Percentiles rank a stretch among this genome's conserved stretches.
Conservation (phyloP, 345 rosid genomes). For the Aethionema arabicum region DNA sequence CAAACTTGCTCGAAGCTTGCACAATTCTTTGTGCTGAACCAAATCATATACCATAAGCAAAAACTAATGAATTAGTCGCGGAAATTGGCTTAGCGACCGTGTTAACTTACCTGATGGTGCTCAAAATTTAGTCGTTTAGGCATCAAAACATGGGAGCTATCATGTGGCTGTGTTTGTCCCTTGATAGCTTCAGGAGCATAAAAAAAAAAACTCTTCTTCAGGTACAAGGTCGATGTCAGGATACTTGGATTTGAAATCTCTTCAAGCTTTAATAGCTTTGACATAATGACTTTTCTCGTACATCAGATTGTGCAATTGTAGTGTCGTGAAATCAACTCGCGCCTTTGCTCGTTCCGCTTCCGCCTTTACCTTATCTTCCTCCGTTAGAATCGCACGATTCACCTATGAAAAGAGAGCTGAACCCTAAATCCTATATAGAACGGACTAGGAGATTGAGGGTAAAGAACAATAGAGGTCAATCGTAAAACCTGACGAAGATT, state of each 20-base stretch:
- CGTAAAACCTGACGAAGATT: slow-evolving; percentile 72
- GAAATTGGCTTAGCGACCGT: background rate
- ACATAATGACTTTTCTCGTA: slow-evolving; percentile 93
- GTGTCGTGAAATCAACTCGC: slow-evolving; percentile 80
- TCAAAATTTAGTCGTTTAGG: slow-evolving; percentile 84
- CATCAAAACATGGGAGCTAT: slow-evolving; percentile 73
- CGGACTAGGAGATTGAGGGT: background rate
- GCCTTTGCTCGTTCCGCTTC: slow-evolving; percentile 87
- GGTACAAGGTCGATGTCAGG: slow-evolving; percentile 89
- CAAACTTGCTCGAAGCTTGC: slow-evolving; percentile 70
- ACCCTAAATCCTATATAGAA: slow-evolving; percentile 18
- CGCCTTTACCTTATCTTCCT: slow-evolving; percentile 80
- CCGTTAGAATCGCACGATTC: slow-evolving; percentile 68
- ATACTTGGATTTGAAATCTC: slow-evolving; percentile 85
- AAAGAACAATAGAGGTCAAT: background rate
- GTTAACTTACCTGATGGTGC: slow-evolving; percentile 68
- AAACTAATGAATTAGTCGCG: background rate
- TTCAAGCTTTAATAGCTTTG: slow-evolving; percentile 90
- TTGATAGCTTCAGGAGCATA: slow-evolving; percentile 79
- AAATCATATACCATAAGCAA: slow-evolving; percentile 16
- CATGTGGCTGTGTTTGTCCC: slow-evolving; percentile 45
- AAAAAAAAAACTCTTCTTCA: slow-evolving; percentile 70
- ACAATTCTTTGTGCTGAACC: slow-evolving; percentile 72
- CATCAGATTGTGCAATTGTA: slow-evolving; percentile 91
- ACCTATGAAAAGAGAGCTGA: slow-evolving; percentile 43